Base-by-base conservation (phyloP, 1,284 basidiomycete genomes). In the Stygiomarasmius scandens region DNA sequence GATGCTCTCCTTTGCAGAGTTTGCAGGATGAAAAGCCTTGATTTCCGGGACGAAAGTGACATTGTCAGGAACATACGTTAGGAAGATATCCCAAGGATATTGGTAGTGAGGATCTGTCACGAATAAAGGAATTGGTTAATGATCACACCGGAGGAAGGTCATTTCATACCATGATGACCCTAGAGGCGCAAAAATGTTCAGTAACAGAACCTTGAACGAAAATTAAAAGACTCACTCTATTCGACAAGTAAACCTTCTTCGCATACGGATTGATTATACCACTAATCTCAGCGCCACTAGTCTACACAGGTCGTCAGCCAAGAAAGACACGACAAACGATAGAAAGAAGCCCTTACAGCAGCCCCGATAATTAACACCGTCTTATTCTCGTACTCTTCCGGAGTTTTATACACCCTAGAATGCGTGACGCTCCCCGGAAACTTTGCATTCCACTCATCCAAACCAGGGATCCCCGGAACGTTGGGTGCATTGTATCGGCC, bases 351-450 rank as follows among this genome's bases (percentile, higher is more conserved):
- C 2, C 70, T 53, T 43, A 75, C 72, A 29, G 74, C 73, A 32
- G 76, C 75, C 16, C 81, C 81, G 27, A 83, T 69, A 46, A 83
- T 68, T 3, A 83, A 69, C 0, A 83, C 76, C 2, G 71, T 80
- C 62, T 78, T 66, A 50, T 74, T 73, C 2, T 55, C 51, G 49
- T 72, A 78, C 0, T 61, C 47, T 38, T 78, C 71, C 1, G 80
- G 80, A 34, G 63, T 66, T 1, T 80, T 69, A 60, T 83, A 83
- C 36, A 76, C 75, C 24, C 76, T 69, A 2, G 80, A 77, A 58
- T 83, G 82, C 12, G 64, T 64, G 34, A 82, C 57, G 1, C 63
- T 57, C 0, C 60, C 62, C 0, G 78, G 75, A 64, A 76, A 79
- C 14, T 58, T 64, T 5, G 61, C 60, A 0, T 67, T 69, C 79